Base-by-base conservation (phyloP, 192 early-diverging fungal species). In the Chytriomyces sp. region DNA sequence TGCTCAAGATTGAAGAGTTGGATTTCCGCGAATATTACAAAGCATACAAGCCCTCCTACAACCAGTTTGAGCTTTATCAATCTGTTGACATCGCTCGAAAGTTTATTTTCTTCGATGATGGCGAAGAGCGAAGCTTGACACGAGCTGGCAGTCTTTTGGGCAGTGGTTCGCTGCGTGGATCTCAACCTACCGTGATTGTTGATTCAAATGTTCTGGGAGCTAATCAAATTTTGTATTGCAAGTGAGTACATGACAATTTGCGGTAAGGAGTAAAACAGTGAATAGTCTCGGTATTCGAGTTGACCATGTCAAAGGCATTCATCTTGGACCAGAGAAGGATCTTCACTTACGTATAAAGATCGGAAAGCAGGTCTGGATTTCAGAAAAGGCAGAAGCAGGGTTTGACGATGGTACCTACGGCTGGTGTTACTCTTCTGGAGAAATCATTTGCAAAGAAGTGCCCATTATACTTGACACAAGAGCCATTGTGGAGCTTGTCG, bases 251-350 rank as follows among this genome's bases (percentile, higher is more conserved):
- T n/a, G 44, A 49, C 22, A 14, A 3, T 49, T 1, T n/a, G 14
- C 44, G 44, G 22, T 49, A 49, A n/a, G 14, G 12, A n/a, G 14
- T 14, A 49, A 49, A 49, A 0, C 22, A 14, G 14, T 49, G 44
- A 49, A 49, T 14, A 68, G 66, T 7, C 12, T 68, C n/a, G 44
- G 66, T 10, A 34, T 68, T 36, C 66, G 66, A 8, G 30, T 68
- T 37, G 66, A 68, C 17, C 17, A 53, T 39, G 12, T 68, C 2
- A 22, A 36, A 37, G 32, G 39, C 36, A 25, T 68, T 14, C 7
- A 34, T 36, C 36, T 68, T 19, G 52, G 22, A 55, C n/a, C 34
- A 10, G n/a, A n/a, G 17, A 17, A 7, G 36, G 38, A 68, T 19
- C 8, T 68, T 56, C 10, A 25, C 32, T 49, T 37, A 7, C 33